Conservation (phyloP, 129 eudicot genomes). For the Artemisia tridentata region DNA sequence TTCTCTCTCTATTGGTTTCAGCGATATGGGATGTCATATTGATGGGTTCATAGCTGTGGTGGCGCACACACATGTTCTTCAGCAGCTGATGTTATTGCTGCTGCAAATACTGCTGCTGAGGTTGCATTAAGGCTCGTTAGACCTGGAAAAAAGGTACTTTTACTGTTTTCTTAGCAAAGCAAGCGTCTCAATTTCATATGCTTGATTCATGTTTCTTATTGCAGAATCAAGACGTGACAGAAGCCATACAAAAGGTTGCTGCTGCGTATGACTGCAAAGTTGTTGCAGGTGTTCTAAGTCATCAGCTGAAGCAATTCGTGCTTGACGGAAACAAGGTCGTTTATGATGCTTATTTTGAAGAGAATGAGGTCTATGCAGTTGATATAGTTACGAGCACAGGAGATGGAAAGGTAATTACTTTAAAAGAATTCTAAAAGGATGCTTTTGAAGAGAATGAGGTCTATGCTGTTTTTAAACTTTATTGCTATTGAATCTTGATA, state of each 20-base stretch:
- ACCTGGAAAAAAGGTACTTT: constrained; percentile 94
- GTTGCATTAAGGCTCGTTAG: constrained; percentile 93
- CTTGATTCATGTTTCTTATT: too few species aligned
- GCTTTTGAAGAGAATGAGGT: too few species aligned
- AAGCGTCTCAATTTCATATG: too few species aligned
- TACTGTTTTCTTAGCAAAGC: too few species aligned
- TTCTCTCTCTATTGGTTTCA: too few species aligned
- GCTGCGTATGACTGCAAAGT: constrained; percentile 84
- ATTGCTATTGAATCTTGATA: neutral
- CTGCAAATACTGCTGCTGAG: constrained; percentile 98
- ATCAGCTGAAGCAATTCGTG: constrained; percentile 78
- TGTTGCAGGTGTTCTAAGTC: constrained; percentile 89
- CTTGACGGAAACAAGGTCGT: constrained; percentile 90
- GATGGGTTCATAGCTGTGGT: neutral
- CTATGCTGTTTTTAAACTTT: neutral
- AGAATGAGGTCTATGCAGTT: constrained; percentile 83
- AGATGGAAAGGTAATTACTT: constrained; percentile 67
- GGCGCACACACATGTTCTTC: neutral
- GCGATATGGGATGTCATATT: neutral
- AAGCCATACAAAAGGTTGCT: constrained; percentile 86
- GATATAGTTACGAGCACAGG: constrained; percentile 85
- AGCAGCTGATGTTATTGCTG: constrained; percentile 84
- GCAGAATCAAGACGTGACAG: constrained; percentile 83
- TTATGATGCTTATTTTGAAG: constrained; percentile 80
- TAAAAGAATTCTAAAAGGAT: neutral